Evolutionary conservation across 768 basidiomycete genomes (phyloP).

Genomic region (Hericium coralloides): DNA sequence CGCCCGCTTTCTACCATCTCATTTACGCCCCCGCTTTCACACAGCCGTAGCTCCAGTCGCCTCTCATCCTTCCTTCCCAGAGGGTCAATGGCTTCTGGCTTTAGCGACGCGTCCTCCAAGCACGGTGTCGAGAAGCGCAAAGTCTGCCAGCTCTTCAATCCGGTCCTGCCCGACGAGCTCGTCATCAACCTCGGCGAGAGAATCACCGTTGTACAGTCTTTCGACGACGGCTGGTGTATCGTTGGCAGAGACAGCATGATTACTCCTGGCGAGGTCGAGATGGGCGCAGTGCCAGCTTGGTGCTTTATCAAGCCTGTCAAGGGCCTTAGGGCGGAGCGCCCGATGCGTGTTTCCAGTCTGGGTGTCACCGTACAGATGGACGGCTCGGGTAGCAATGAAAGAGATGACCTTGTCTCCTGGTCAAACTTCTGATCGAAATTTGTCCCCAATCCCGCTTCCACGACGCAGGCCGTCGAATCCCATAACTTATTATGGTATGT

Average conservation of each 20-base stretch:
- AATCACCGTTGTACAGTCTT: conserved; percentile 51
- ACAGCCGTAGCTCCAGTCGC: neutral
- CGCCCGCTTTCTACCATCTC: conserved; percentile 9
- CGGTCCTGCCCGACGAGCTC: conserved; percentile 70
- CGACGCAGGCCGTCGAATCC: too few relatives aligned
- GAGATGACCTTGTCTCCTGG: conserved; percentile 59
- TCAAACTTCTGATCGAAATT: conserved; percentile 42
- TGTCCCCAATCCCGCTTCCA: neutral
- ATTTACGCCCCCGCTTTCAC: neutral
- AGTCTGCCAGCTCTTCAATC: conserved; percentile 56
- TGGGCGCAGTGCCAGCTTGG: conserved; percentile 73
- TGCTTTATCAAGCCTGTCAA: conserved; percentile 58
- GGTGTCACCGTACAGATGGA: conserved; percentile 53
- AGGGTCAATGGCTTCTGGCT: conserved; percentile 8
- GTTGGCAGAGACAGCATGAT: conserved; percentile 44
- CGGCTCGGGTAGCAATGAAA: conserved; percentile 23
- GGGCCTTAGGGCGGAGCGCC: conserved; percentile 52
- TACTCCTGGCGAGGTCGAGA: conserved; percentile 38
- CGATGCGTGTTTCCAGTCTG: conserved; percentile 54
- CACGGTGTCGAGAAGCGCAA: conserved; percentile 29
- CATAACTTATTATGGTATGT: too few relatives aligned
- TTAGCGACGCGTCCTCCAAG: conserved; percentile 1
- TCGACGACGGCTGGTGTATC: conserved; percentile 77
- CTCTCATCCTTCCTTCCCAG: conserved; percentile 10
- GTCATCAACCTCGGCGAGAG: conserved; percentile 48